Conservation (phyloP, 345 rosid genomes). For the Aquilaria yunnanensis region DNA sequence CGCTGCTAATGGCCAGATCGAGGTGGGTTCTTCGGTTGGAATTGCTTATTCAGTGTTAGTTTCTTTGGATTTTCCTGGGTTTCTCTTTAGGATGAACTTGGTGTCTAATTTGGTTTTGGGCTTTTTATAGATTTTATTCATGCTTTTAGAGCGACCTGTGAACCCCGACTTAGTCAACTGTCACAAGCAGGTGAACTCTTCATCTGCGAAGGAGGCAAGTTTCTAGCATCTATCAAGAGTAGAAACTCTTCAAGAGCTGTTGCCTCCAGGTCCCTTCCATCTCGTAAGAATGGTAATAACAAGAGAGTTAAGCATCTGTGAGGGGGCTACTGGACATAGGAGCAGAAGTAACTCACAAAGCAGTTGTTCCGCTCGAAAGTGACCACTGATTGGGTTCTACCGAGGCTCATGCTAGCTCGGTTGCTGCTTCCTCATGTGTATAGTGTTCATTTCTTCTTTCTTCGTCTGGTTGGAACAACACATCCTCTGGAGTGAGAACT, state of each 20-base stretch:
- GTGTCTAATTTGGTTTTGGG: not conserved
- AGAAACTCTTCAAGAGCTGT: constrained; percentile 47
- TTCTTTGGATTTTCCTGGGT: too few species aligned
- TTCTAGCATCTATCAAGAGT: constrained; percentile 38
- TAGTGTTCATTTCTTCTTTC: too few species aligned
- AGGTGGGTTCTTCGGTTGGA: constrained; percentile 35
- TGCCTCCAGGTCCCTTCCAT: constrained; percentile 42
- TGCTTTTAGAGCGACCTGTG: constrained; percentile 67
- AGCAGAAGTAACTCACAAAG: constrained; percentile 17
- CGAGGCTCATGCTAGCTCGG: too few species aligned
- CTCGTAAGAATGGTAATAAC: constrained; percentile 40
- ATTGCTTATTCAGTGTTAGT: constrained; percentile 9
- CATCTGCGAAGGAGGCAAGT: constrained; percentile 32
- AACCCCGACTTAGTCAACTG: constrained; percentile 86
- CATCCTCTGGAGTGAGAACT: too few species aligned
- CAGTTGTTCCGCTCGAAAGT: constrained; percentile 52
- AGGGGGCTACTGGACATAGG: constrained; percentile 47
- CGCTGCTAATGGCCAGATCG: constrained; percentile 97
- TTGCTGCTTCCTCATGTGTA: too few species aligned
- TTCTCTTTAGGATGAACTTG: too few species aligned
- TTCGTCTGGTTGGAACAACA: too few species aligned
- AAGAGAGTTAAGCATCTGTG: constrained; percentile 38
- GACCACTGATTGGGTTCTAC: not conserved
- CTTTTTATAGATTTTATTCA: constrained; percentile 48
- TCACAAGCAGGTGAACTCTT: constrained; percentile 63